A percentile compares a stretch with the other conserved stretches of the same genome.
phyloP scores from a whole-genome alignment of 257 asterid genomes.

The Buddleja alternifolia region DNA sequence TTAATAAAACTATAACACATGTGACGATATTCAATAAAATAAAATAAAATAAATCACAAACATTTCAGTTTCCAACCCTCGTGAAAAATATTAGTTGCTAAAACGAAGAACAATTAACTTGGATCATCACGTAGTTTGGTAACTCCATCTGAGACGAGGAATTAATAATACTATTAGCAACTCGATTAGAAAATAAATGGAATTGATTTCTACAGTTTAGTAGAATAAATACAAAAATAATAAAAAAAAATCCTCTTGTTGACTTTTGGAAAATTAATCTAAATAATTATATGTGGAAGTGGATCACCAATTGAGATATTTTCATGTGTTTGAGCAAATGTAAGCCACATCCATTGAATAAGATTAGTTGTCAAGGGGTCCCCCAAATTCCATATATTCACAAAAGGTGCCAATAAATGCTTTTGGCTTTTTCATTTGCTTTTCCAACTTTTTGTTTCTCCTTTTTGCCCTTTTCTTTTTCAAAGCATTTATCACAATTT shows the following conservation, averaged over 20 bases:
- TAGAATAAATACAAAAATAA: not conserved
- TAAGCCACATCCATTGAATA: constrained; percentile 46
- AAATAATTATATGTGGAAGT: constrained; percentile 27
- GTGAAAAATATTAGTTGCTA: no score
- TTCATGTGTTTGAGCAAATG: constrained; percentile 33
- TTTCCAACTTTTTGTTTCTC: constrained; percentile 15
- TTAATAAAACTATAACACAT: no score
- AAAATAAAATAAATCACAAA: no score
- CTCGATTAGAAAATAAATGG: constrained; percentile 17
- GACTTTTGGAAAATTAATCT: not conserved
- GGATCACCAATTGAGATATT: constrained; percentile 42
- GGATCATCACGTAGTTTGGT: no score
- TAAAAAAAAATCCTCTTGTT: not conserved
- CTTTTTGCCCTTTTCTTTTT: constrained; percentile 32
- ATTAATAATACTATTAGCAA: constrained; percentile 13
- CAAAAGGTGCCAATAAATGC: constrained; percentile 40
- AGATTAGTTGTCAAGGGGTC: constrained; percentile 39
- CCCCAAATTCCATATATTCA: constrained; percentile 39
- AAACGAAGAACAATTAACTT: no score
- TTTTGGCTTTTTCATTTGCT: constrained; percentile 44
- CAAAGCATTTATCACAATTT: constrained; percentile 10
- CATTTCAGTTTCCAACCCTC: no score
- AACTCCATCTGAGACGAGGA: no score
- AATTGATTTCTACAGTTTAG: not conserved
- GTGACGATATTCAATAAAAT: no score